Conservation (phyloP, 2,329 filamentous ascomycete genomes). For the Fusarium sp. region DNA sequence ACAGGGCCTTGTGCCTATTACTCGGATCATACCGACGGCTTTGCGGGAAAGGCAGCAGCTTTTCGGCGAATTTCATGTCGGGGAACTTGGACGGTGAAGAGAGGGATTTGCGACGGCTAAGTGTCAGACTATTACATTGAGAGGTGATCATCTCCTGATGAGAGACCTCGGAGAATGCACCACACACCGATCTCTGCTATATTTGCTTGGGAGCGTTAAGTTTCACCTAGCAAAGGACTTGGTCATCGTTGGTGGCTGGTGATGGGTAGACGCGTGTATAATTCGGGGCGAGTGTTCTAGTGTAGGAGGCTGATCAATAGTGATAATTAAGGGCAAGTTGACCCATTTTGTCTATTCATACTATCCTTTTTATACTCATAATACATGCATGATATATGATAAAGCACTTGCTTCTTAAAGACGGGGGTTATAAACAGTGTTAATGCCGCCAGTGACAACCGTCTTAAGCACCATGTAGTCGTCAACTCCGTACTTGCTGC, state of each 20-base stretch:
- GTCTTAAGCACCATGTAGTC: constrained; percentile 69
- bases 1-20: not conserved
- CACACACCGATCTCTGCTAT: not conserved
- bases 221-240: not conserved
- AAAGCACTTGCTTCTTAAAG: not conserved
- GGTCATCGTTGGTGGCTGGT: not conserved
- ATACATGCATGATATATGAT: not conserved
- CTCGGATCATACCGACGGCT: not conserved
- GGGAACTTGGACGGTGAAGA: not conserved
- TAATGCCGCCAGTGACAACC: constrained; percentile 54
- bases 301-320: not conserved
- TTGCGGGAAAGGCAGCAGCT: not conserved
- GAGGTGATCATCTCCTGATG: not conserved
- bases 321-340: not conserved
- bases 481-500: constrained; percentile 69
- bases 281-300: too few relatives aligned
- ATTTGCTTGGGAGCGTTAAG: not conserved
- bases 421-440: constrained; percentile 12
- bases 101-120: not conserved
- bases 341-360: not conserved
- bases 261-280: not conserved
- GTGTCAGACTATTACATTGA: not conserved
- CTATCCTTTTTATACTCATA: not conserved
- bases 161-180: not conserved
- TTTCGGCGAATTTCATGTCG: not conserved